Base-by-base conservation (phyloP, 1,284 basidiomycete genomes). In the Wolfiporia cocos region DNA sequence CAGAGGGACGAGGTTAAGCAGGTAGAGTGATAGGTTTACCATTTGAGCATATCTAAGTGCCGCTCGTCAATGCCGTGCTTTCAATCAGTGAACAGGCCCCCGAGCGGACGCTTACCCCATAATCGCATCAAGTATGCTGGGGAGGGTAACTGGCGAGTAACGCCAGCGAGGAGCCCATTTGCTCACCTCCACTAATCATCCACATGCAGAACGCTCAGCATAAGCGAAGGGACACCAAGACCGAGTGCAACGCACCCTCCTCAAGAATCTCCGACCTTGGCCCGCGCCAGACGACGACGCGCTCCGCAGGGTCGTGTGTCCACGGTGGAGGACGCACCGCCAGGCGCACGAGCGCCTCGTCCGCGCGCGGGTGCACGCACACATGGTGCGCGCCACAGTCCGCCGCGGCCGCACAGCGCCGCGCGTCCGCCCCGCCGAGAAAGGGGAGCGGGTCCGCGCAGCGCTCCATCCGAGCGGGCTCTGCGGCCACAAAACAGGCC, bases 1-100 rank as follows among this genome's bases (percentile, higher is more conserved):
- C 17, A 88, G 57, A 0, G 86, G 84, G 9, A 88, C 65, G 19
- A 84, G 70, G 58, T 89, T 89, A 61, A 88, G 76, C 47, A 86
- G 61, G 57, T 72, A 88, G 0, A 88, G 67, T 2, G 84, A 86
- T 19, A 86, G 59, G 17, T 76, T 78, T 0, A 81, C 68, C 53
- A 73, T 71, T 28, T 67, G 62, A 42, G 82, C 58, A 49, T 88
- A 88, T 43, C 86, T 87, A 51, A n/a, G n/a, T n/a, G n/a, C n/a
- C n/a, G n/a, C n/a, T n/a, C n/a, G n/a, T n/a, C n/a, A n/a, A n/a
- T n/a, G n/a, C n/a, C n/a, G n/a, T n/a, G n/a, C n/a, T n/a, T n/a
- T n/a, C n/a, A n/a, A n/a, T n/a, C n/a, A n/a, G n/a, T n/a, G n/a
- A n/a, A n/a, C n/a, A n/a, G n/a, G n/a, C n/a, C n/a, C n/a, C n/a